Conservation (phyloP, 192 early-diverging fungal genomes). For the Coemansia asiatica region DNA sequence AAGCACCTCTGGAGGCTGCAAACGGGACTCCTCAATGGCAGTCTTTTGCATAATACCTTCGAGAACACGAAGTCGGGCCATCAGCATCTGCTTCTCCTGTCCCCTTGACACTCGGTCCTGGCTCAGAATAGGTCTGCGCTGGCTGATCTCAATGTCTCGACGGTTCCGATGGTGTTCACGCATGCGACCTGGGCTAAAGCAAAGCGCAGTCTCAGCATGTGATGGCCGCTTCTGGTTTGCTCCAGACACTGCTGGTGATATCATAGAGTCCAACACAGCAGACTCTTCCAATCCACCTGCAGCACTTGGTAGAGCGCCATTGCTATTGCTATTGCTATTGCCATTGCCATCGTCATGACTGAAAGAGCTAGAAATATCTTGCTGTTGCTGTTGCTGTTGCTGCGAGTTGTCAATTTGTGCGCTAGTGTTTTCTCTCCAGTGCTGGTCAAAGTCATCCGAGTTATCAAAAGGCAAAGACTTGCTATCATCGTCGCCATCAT, state of each 20-base stretch:
- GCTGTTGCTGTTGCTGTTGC: neutral
- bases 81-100: constrained; percentile 29
- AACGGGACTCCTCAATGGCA: constrained; percentile 41
- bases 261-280: no score
- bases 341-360: no score
- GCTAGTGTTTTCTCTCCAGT: constrained; percentile 9
- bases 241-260: neutral
- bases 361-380: no score
- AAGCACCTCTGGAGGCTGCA: constrained; percentile 36
- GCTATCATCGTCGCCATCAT: neutral
- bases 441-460: neutral
- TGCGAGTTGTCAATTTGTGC: constrained; percentile 7
- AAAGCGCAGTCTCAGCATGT: constrained; percentile 14
- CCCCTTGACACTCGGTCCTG: neutral
- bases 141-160: constrained; percentile 13
- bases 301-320: no score
- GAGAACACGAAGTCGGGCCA: constrained; percentile 40
- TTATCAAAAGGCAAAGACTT: constrained; percentile 5
- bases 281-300: no score
- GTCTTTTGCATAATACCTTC: constrained; percentile 47
- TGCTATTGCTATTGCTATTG: no score
- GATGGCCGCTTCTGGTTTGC: neutral
- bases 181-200: constrained; percentile 33
- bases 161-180: constrained; percentile 17
- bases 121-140: constrained; percentile 22